A percentile compares a stretch with the other conserved stretches of the same genome.
phyloP scores from a whole-genome alignment of 108 stramenopile genomes.

The Nannochloropsis oceanica region DNA sequence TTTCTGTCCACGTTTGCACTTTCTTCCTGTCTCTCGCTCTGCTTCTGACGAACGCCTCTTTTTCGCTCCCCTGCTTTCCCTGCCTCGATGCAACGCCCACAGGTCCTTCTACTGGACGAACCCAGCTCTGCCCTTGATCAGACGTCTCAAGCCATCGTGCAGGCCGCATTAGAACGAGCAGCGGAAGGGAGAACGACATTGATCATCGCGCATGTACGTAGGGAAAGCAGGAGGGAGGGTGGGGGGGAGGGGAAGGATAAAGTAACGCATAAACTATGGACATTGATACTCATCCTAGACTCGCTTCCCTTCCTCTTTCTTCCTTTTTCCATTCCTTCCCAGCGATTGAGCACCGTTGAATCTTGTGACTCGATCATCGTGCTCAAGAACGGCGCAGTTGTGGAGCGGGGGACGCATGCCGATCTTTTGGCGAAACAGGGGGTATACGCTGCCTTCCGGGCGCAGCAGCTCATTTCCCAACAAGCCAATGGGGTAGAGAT shows the following conservation, averaged over 20 bases:
- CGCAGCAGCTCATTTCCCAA: not conserved
- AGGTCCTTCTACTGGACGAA: slow-evolving; percentile 71
- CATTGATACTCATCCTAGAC: not conserved
- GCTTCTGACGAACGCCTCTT: not conserved
- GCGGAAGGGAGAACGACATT: not conserved
- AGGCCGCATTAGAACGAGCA: not conserved
- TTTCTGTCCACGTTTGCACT: not conserved
- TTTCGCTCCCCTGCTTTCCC: too few species aligned
- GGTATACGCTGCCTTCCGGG: not conserved
- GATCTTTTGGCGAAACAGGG: slow-evolving; percentile 46
- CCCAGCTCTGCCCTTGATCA: slow-evolving; percentile 67
- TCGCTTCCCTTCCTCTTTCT: not conserved
- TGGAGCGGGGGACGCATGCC: slow-evolving; percentile 79
- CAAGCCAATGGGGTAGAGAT: not conserved
- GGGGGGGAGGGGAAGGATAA: not conserved
- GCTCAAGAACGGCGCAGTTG: slow-evolving; percentile 54
- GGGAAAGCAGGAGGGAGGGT: not conserved
- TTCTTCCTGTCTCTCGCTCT: not conserved
- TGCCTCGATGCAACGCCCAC: not conserved
- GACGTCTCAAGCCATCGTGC: slow-evolving; percentile 41
- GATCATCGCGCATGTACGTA: not conserved
- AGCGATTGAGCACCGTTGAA: slow-evolving; percentile 56
- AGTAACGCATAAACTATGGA: too few species aligned
- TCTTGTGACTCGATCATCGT: slow-evolving; percentile 78
- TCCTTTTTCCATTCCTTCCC: too few species aligned